phyloP scores from a whole-genome alignment of 2,329 filamentous ascomycete genomes.

The Apiospora phragmitis region DNA sequence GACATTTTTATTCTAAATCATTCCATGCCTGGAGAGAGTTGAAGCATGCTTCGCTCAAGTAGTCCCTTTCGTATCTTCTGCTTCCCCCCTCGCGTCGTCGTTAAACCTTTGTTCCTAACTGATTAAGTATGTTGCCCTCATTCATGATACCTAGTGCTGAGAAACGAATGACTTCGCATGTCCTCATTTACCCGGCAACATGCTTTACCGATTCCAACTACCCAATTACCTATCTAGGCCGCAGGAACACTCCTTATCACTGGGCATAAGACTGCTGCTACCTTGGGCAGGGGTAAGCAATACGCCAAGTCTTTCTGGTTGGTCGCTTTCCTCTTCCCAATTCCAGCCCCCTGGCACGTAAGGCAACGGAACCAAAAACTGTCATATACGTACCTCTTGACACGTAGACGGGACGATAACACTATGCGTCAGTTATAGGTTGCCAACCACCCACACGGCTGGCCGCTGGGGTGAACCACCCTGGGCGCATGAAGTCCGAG shows the following conservation, averaged over 20 bases:
- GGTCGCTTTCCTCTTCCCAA: neutral
- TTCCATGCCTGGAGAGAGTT: neutral
- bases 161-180: neutral
- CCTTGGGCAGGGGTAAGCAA: neutral
- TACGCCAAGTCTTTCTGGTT: neutral
- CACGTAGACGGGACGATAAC: neutral
- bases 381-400: neutral
- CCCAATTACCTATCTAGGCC: neutral
- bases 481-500: neutral
- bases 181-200: neutral
- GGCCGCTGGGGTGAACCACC: neutral
- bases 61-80: neutral
- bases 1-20: neutral
- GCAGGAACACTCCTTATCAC: neutral
- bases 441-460: neutral
- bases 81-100: neutral
- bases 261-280: neutral
- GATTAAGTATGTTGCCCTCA: neutral
- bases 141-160: neutral
- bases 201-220: neutral
- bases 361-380: neutral
- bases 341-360: neutral
- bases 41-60: neutral
- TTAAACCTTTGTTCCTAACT: neutral
- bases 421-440: neutral